A percentile compares a stretch with the other conserved stretches of the same genome.
These are phyloP conservation scores for Symbiotaphrina buchneri DNA, from an alignment of 495 filamentous ascomycete genomes.

Conservation along the genomic window DNA sequence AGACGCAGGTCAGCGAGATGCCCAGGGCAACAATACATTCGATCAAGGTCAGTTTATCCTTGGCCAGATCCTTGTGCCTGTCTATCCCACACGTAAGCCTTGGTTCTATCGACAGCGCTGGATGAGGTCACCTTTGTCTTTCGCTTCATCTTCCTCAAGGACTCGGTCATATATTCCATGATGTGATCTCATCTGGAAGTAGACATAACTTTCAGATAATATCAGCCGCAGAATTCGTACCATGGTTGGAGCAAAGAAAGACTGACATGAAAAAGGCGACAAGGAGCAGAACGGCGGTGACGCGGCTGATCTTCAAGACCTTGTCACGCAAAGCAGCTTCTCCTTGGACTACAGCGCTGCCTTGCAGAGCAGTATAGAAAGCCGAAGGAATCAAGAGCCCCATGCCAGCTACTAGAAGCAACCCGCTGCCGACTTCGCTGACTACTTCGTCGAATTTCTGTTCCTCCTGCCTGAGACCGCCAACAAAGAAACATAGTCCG, in stretches of 20 bases:
- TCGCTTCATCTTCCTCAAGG: conserved; percentile 45
- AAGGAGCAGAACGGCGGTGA: conserved; percentile 56
- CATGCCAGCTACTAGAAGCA: conserved; percentile 46
- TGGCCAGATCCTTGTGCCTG: conserved; percentile 32
- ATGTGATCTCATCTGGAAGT: conserved; percentile 67
- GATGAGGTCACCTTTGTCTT: no score
- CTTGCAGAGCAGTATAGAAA: conserved; percentile 38
- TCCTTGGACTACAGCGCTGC: conserved; percentile 13
- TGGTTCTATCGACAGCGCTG: no score
- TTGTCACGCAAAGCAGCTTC: conserved; percentile 19
- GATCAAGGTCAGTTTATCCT: conserved; percentile 54
- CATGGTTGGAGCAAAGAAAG: not conserved
- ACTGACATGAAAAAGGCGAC: conserved; percentile 41
- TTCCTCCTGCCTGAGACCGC: conserved; percentile 40
- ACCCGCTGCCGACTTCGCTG: conserved; percentile 58
- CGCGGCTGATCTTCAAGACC: conserved; percentile 46
- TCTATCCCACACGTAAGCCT: no score
- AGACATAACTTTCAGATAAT: conserved; percentile 35
- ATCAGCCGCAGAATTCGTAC: not conserved
- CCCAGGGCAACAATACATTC: conserved; percentile 49
- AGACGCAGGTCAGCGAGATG: conserved; percentile 49
- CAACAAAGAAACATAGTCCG: conserved; percentile 57
- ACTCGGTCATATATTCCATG: conserved; percentile 55
- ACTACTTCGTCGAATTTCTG: conserved; percentile 54
- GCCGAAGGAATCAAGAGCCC: conserved; percentile 61